A percentile compares a stretch with the other conserved stretches of the same genome.
These are phyloP conservation scores for Apiospora aurea DNA, from an alignment of 2,329 filamentous ascomycete species.

Conservation along the genomic window DNA sequence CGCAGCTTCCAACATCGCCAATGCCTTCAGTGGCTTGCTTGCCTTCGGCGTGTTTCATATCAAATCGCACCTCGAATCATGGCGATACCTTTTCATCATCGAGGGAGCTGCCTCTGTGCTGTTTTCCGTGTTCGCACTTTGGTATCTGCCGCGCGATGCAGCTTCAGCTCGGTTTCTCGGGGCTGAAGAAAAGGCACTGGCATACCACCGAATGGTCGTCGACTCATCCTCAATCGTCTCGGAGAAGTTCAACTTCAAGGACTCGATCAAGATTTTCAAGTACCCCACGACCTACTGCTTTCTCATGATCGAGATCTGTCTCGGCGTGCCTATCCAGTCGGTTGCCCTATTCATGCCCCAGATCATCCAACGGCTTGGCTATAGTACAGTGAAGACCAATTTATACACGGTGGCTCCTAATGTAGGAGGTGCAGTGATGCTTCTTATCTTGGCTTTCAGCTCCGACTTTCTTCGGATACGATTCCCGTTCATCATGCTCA, in stretches of 20 bases:
- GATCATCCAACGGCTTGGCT: constrained; percentile 58
- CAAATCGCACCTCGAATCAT: constrained; percentile 45
- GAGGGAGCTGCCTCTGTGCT: constrained; percentile 64
- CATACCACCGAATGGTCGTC: constrained; percentile 75
- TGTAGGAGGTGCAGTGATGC: constrained; percentile 73
- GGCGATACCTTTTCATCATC: constrained; percentile 57
- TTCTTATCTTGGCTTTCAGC: constrained; percentile 74
- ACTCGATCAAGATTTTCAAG: constrained; percentile 59
- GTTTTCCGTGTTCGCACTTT: constrained; percentile 71
- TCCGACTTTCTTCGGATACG: constrained; percentile 71
- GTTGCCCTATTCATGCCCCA: constrained; percentile 64
- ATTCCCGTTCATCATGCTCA: constrained; percentile 77
- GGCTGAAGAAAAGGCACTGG: constrained; percentile 70
- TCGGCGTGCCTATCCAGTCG: constrained; percentile 64
- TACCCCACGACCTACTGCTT: constrained; percentile 57
- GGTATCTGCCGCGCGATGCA: constrained; percentile 72
- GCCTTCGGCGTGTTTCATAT: constrained; percentile 59
- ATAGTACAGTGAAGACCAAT: constrained; percentile 68
- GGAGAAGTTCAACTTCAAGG: constrained; percentile 58
- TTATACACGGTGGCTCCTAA: constrained; percentile 85
- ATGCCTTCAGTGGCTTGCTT: constrained; percentile 56
- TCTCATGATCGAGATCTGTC: constrained; percentile 62
- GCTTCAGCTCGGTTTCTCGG: constrained; percentile 70
- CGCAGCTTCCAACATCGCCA: constrained; percentile 76
- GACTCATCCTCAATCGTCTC: constrained; percentile 72